Conservation (phyloP, 1,284 basidiomycete species). For the Porphyrellus sp. region DNA sequence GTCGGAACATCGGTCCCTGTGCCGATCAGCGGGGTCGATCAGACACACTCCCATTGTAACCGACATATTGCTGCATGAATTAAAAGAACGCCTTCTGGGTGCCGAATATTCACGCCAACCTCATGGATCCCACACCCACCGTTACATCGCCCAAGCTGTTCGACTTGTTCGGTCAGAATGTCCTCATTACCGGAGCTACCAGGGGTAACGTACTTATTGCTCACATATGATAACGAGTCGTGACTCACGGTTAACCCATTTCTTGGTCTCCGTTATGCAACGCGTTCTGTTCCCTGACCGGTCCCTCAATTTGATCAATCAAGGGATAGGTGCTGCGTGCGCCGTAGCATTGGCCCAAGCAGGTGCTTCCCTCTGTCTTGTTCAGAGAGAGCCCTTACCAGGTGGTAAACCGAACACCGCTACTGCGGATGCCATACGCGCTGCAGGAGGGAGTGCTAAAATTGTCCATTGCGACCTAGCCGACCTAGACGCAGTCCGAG, state of each 20-base stretch:
- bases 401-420: slow-evolving; percentile 47
- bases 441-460: slow-evolving; percentile 41
- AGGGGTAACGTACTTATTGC: slow-evolving; percentile 46
- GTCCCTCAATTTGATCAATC: slow-evolving; percentile 19
- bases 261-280: slow-evolving; percentile 18
- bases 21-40: slow-evolving; percentile 34
- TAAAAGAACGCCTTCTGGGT: slow-evolving; percentile 22
- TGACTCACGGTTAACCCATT: slow-evolving; percentile 15
- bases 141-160: slow-evolving; percentile 54
- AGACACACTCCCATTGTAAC: slow-evolving; percentile 3
- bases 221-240: slow-evolving; percentile 9
- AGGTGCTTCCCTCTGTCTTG: slow-evolving; percentile 80
- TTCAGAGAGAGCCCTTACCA: slow-evolving; percentile 52
- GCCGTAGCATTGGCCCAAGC: slow-evolving; percentile 73
- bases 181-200: slow-evolving; percentile 69
- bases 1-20: slow-evolving; percentile 28
- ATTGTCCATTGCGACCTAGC: slow-evolving; percentile 77
- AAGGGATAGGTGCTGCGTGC: slow-evolving; percentile 73
- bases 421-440: slow-evolving; percentile 55
- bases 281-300: slow-evolving; percentile 10
- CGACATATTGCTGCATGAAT: slow-evolving; percentile 16
- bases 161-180: slow-evolving; percentile 56
- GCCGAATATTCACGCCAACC: slow-evolving; percentile 1
- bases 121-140: slow-evolving; percentile 46
- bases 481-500: slow-evolving; percentile 63